These are phyloP conservation scores for Pelargonium citronellum DNA, from an alignment of 441 rosid genomes.

Conservation along the genomic window DNA sequence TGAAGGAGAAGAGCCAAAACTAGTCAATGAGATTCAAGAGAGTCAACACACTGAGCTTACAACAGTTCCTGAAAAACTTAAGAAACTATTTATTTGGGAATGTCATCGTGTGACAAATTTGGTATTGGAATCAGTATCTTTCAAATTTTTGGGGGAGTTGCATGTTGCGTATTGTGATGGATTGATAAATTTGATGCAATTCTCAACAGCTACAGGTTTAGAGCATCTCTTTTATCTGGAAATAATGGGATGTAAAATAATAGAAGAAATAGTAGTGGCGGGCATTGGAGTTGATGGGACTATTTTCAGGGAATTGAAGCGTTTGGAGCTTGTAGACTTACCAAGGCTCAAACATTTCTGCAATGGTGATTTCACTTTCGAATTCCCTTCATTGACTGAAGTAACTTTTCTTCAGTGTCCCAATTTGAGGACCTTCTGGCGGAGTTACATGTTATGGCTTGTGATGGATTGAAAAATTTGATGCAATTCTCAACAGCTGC, in stretches of 20 bases:
- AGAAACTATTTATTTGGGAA: too few relatives aligned
- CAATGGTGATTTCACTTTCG: not conserved
- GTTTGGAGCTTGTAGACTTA: slow-evolving; percentile 18
- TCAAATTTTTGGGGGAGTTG: too few relatives aligned
- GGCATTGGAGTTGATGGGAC: slow-evolving; percentile 1
- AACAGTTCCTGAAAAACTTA: too few relatives aligned
- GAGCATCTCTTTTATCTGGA: not conserved
- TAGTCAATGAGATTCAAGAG: too few relatives aligned
- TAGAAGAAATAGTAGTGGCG: not conserved
- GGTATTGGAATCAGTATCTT: too few relatives aligned
- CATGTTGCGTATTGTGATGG: not conserved
- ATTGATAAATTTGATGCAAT: not conserved
- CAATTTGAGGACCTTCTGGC: slow-evolving; percentile 20
- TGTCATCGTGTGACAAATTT: too few relatives aligned
- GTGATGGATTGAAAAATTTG: not conserved
- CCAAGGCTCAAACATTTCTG: slow-evolving; percentile 26
- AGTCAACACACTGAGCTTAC: too few relatives aligned
- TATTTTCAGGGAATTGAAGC: slow-evolving; percentile 17
- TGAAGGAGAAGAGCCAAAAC: not conserved
- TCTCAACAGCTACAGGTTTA: not conserved
- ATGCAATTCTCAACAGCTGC: not conserved
- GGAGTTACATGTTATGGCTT: too few relatives aligned
- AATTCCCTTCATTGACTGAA: slow-evolving; percentile 21
- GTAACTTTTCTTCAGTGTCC: slow-evolving; percentile 22
- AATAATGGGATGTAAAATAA: not conserved